Percentiles rank a stretch among this genome's conserved stretches.
Conservation (phyloP, 345 rosid genomes). For the Bretschneidera sinensis region DNA sequence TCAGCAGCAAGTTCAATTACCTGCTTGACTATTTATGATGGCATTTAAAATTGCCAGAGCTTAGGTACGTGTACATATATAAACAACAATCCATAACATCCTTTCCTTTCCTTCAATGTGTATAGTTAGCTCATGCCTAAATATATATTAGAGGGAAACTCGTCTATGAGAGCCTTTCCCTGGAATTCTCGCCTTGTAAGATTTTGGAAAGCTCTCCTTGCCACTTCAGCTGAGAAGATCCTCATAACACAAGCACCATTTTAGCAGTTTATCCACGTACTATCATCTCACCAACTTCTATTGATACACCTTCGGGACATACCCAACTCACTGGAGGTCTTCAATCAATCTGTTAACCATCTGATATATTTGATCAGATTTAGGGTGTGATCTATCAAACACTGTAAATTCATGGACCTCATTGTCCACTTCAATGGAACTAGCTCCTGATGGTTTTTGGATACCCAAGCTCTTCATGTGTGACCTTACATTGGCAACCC, state of each 20-base stretch:
- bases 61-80: too few species aligned
- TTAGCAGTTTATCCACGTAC: too few species aligned
- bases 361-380: conserved; percentile 53
- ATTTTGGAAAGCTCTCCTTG: too few species aligned
- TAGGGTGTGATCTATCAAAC: conserved; percentile 57
- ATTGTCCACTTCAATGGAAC: conserved; percentile 59
- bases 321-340: conserved; percentile 30
- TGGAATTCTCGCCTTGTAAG: too few species aligned
- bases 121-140: too few species aligned
- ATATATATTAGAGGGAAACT: too few species aligned
- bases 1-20: too few species aligned
- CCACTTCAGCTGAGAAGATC: too few species aligned
- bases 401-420: conserved; percentile 59
- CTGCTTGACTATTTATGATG: too few species aligned
- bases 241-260: too few species aligned
- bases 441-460: conserved; percentile 66
- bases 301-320: conserved; percentile 12
- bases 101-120: too few species aligned
- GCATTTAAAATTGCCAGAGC: too few species aligned
- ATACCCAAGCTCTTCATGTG: conserved; percentile 52
- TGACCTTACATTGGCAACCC: conserved; percentile 59
- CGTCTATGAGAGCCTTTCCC: not conserved
- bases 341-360: conserved; percentile 43
- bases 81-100: not conserved
- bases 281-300: not conserved